Evolutionary conservation across 768 basidiomycete species (phyloP), one percentile per base, ranked within the genome.

Genomic region (Phaffia tasmanica): DNA sequence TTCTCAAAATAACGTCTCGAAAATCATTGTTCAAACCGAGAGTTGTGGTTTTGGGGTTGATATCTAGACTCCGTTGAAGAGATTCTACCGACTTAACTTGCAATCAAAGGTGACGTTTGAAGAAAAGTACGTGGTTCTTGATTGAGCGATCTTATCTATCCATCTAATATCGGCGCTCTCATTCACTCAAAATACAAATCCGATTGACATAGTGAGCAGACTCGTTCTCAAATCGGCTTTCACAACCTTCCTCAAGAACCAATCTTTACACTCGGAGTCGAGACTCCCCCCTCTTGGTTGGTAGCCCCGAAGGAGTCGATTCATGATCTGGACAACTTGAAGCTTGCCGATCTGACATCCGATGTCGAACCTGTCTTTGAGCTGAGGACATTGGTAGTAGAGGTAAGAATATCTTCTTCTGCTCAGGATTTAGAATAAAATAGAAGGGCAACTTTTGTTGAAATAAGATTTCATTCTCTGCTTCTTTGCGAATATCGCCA

Each of bases 261-360:
- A 0, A 89, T 99, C 65, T 90, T 92, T 72, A 98, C 94, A 0
- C 81, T 98, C n/a, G 84, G 84, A 4, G 86, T 95, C 83, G 94
- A 98, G 61, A 85, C 90, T 1, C 89, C 88, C 6, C 79, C 84
- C 1, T 84, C 94, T 0, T 99, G 95, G 95, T 84, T 97, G 8
- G 92, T 91, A 30, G 85, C 89, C 15, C 95, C 94, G 0, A 83
- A 84, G 16, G 85, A 89, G 72, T 87, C 93, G 0, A 79, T 85
- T 1, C 89, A 95, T 71, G 94, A 99, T 74, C 83, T 98, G 30
- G 94, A 99, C 78, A 99, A 99, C 75, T 86, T 99, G 66, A 88
- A 92, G 55, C 82, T 98, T 8, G 81, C 80, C 15, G 81, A 82
- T 54, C 80, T 94, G 2, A 78, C 82, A 18, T 50, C 71, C 1